phyloP scores from a whole-genome alignment of 441 rosid species.

The Pelargonium myrrhifolium region DNA sequence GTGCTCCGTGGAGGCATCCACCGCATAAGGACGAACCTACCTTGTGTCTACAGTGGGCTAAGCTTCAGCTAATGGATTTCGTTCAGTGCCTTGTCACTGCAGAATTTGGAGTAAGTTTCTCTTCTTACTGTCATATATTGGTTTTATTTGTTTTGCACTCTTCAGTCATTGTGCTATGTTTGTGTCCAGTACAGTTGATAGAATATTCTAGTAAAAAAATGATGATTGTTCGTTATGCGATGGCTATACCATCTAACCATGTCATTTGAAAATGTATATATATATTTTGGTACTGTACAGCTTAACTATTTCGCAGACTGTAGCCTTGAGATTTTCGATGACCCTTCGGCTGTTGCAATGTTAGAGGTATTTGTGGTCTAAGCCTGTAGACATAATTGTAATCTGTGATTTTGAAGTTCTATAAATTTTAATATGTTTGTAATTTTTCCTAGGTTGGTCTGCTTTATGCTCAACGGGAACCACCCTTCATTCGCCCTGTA shows the following conservation, averaged over 20 bases:
- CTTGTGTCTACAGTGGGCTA: conserved; percentile 55
- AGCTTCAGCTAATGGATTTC: conserved; percentile 90
- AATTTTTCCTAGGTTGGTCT: conserved; percentile 65
- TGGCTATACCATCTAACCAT: background rate
- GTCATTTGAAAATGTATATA: background rate
- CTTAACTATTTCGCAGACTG: conserved; percentile 79
- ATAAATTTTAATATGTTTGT: background rate
- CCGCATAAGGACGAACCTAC: conserved; percentile 41
- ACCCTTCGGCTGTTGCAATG: conserved; percentile 76
- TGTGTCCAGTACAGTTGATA: background rate
- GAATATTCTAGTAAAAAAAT: background rate
- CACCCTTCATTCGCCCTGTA: conserved; percentile 78
- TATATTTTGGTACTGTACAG: conserved; percentile 27
- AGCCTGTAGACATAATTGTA: background rate
- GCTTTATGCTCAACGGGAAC: conserved; percentile 83
- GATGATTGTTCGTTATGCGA: background rate
- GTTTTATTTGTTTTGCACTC: background rate
- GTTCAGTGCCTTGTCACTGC: conserved; percentile 61
- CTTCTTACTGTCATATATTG: conserved; percentile 9
- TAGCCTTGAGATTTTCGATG: conserved; percentile 82
- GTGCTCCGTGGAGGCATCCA: conserved; percentile 96
- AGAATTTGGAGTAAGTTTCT: conserved; percentile 64
- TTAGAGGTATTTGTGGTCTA: conserved; percentile 50
- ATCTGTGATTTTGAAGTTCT: background rate
- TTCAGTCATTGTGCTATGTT: conserved; percentile 1